phyloP scores from a whole-genome alignment of 2,329 filamentous ascomycete genomes.

The Dothistroma septosporum region DNA sequence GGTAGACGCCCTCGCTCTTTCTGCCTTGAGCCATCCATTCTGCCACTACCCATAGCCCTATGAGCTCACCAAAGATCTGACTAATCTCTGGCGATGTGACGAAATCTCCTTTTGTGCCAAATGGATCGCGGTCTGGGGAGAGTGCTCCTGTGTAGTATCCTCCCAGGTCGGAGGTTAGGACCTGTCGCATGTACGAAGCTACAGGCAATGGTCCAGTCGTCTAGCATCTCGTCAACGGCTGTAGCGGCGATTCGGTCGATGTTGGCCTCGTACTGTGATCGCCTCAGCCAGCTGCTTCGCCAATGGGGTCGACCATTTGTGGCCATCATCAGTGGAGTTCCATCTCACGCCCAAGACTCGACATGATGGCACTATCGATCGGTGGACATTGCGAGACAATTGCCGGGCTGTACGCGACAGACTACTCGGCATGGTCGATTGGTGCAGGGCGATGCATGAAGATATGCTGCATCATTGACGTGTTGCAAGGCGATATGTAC shows the following conservation, averaged over 20 bases:
- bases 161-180: constrained; percentile 81
- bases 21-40: constrained; percentile 93
- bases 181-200: constrained; percentile 97
- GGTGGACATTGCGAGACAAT: constrained; percentile 20
- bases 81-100: constrained; percentile 97
- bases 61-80: constrained; percentile 89
- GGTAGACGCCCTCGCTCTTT: constrained; percentile 68
- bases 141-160: constrained; percentile 83
- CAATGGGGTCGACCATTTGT: constrained; percentile 83
- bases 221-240: constrained; percentile 38
- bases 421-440: constrained; percentile 27
- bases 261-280: constrained; percentile 62
- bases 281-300: constrained; percentile 82
- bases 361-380: constrained; percentile 10
- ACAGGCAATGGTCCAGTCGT: constrained; percentile 87
- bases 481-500: too few relatives aligned
- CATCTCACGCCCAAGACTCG: constrained; percentile 37
- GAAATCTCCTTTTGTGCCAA: constrained; percentile 91
- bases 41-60: constrained; percentile 90
- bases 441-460: not conserved
- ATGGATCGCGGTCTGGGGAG: constrained; percentile 70
- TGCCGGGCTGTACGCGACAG: constrained; percentile 25
- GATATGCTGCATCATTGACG: not conserved
- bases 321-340: constrained; percentile 36
- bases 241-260: not conserved